These are phyloP conservation scores for Colletotrichum sp. DNA, from an alignment of 2,329 filamentous ascomycete genomes.

Conservation along the genomic window DNA sequence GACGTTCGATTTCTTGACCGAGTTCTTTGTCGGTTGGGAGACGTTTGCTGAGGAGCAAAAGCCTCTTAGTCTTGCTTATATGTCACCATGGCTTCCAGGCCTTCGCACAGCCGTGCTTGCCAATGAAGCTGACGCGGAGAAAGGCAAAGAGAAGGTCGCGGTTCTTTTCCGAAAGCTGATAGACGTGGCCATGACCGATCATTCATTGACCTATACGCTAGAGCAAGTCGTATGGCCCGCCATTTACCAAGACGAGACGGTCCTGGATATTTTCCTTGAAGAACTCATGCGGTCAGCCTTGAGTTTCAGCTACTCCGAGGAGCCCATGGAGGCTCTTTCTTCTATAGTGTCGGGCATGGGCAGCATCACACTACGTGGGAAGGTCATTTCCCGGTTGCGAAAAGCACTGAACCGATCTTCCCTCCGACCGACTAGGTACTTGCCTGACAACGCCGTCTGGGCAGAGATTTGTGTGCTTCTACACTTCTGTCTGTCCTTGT, in stretches of 20 bases:
- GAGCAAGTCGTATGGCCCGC: slow-evolving; percentile 70
- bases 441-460: slow-evolving; percentile 73
- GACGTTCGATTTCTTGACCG: slow-evolving; percentile 72
- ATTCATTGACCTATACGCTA: slow-evolving; percentile 62
- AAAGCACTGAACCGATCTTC: slow-evolving; percentile 73
- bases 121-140: slow-evolving; percentile 67
- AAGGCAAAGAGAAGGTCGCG: slow-evolving; percentile 68
- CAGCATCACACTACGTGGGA: slow-evolving; percentile 69
- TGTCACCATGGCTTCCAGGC: slow-evolving; percentile 71
- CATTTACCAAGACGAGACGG: slow-evolving; percentile 67
- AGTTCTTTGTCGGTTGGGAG: slow-evolving; percentile 76
- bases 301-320: slow-evolving; percentile 60
- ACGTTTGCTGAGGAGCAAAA: slow-evolving; percentile 72
- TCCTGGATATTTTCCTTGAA: slow-evolving; percentile 71
- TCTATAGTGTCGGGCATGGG: slow-evolving; percentile 68
- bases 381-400: slow-evolving; percentile 67
- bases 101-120: slow-evolving; percentile 64
- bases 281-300: slow-evolving; percentile 70
- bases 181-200: slow-evolving; percentile 66
- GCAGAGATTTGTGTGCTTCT: slow-evolving; percentile 71
- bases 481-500: slow-evolving; percentile 69
- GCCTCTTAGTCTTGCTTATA: slow-evolving; percentile 69
- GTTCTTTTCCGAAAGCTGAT: slow-evolving; percentile 69
- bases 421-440: slow-evolving; percentile 66
- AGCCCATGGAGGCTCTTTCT: slow-evolving; percentile 63